These are phyloP conservation scores for Blastocystis sp. DNA, from an alignment of 352 stramenopile genomes.

Conservation along the genomic window DNA sequence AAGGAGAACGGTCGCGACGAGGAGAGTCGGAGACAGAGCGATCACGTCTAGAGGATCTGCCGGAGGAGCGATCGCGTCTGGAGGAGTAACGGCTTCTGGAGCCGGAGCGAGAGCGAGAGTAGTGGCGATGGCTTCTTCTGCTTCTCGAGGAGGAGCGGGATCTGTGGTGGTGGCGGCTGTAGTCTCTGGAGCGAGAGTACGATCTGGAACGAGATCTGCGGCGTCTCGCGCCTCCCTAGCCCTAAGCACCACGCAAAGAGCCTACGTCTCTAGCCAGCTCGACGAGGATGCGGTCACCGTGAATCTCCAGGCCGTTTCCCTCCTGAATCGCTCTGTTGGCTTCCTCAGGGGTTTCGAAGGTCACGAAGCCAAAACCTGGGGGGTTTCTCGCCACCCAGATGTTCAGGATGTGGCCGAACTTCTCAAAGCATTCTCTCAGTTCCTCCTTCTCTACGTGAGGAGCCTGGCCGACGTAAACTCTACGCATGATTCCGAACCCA, in stretches of 20 bases:
- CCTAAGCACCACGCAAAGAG: not conserved
- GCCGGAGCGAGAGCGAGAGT: conserved; percentile 54
- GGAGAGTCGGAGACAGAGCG: conserved; percentile 43
- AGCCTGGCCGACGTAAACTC: conserved; percentile 63
- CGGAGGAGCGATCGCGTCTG: conserved; percentile 19
- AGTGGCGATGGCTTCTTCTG: conserved; percentile 55
- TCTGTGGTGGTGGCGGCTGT: conserved; percentile 53
- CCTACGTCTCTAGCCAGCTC: conserved; percentile 43
- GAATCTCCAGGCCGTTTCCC: conserved; percentile 75
- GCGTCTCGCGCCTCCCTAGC: not conserved
- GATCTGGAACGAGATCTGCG: conserved; percentile 17
- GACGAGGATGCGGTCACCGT: conserved; percentile 46
- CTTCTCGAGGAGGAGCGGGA: conserved; percentile 52
- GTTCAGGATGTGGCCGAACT: conserved; percentile 76
- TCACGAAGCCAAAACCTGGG: conserved; percentile 77
- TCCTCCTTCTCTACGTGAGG: conserved; percentile 70
- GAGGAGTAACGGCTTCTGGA: conserved; percentile 43
- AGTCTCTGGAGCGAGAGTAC: conserved; percentile 36
- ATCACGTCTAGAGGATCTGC: conserved; percentile 16
- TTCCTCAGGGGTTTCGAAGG: conserved; percentile 75
- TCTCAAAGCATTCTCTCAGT: conserved; percentile 75
- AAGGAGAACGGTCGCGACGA: conserved; percentile 14
- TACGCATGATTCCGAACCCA: not conserved
- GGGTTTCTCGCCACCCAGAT: conserved; percentile 77
- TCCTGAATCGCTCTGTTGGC: conserved; percentile 75